Base-by-base conservation (phyloP, 441 rosid genomes). In the Mallotus japonicus region DNA sequence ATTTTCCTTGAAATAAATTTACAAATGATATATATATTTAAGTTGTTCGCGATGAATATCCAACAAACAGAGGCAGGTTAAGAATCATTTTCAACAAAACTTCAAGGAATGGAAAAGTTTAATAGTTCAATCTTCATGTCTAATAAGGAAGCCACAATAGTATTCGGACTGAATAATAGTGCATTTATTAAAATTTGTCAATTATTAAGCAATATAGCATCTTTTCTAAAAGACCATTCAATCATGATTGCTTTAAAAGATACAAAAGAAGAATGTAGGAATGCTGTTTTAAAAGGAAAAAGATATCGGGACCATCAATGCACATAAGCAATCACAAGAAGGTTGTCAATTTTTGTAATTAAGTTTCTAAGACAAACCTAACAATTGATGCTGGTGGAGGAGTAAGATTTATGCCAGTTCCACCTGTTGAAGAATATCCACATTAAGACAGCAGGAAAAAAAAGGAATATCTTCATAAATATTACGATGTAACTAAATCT, bases 401-500 rank as follows among this genome's bases (percentile, higher is more conserved):
- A 69, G 97, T 95, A 75, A 95, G 92, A 77, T 95, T 95, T 82
- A 95, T 91, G 86, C 98, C 99, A 68, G 98, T 95, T 83, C 99
- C 98, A 65, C 99, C 99, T 92, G 86, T 19, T 67, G 77, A 77
- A 76, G 3, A 76, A 79, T 70, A 78, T 24, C 67, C 14, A 47
- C 7, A 55, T 68, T 28, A 83, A 67, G 71, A 84, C 24, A 70
- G 51, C 73, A 59, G 69, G 75, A 74, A 75, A n/a, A 50, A 67
- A 17, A 61, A 37, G 19, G 40, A 60, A 5, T 49, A 32, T 32
- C 20, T 62, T 40, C 28, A 55, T 56, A 49, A 17, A 24, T n/a
- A 1, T 4, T 12, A 2, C 4, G 56, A 6, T 14, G 17, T 42
- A 37, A 34, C 70, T 53, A 37, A 62, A 63, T 40, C 53, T 51